Base-by-base conservation (phyloP, 1,139 yeast genomes). In the Schizosaccharomyces versatilis region DNA sequence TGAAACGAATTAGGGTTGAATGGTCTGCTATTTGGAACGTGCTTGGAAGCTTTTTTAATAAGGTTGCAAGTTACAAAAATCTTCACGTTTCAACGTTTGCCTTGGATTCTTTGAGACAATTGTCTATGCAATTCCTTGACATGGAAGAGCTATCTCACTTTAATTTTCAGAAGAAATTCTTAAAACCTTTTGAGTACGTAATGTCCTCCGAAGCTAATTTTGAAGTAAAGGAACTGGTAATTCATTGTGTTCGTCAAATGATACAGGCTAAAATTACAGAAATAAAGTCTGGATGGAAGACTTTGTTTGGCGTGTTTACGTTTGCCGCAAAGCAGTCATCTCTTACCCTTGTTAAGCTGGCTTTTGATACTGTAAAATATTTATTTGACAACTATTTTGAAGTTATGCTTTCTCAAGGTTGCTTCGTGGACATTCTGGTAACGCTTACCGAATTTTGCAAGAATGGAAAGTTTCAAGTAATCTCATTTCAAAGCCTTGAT, bases 21-120 rank as follows among this genome's bases (percentile, higher is more conserved):
- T 93, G 98, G 97, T 79, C 95, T 7, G 93, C 85, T 57, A 72
- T 93, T 58, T 93, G 99, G 99, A 76, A 81, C 7, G 82, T 84
- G 9, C 83, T 93, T 83, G 95, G 95, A 9, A 84, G 78, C 59
- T 84, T 85, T 51, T 90, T 93, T 69, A 84, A 85, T 61, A 75
- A 53, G 53, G 90, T 86, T 60, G 95, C 95, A 2, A 81, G 94
- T 59, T 84, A 84, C 63, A 68, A 75, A 54, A 90, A 88, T 63
- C 71, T 75, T 54, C 79, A 80, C 1, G 83, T 90, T 60, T 90
- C 84, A 5, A 80, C 83, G 62, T 86, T 90, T 69, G 97, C 98
- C 0, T 72, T 93, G 57, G 98, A 93, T 66, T 88, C 97, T 0
- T 74, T 93, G 60, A 78, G 97, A 62, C 99, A 93, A 67, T 72